Base-by-base conservation (phyloP, 2,329 filamentous ascomycete species). In the Fusarium sp. region DNA sequence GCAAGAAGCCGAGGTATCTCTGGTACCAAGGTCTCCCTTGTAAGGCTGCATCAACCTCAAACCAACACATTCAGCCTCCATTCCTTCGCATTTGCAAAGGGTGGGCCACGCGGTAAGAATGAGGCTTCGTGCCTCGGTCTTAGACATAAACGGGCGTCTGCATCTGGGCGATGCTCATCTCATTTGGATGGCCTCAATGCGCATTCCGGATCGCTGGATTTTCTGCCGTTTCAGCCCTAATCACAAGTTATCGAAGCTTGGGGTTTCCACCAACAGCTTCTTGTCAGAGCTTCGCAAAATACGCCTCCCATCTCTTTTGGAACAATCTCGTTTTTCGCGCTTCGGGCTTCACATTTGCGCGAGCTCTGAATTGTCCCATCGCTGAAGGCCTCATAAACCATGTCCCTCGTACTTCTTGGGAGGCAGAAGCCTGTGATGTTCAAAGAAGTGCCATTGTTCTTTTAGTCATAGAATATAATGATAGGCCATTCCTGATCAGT, bases 11-110 rank as follows among this genome's bases (percentile, higher is more conserved):
- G 61, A 63, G 32, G 36, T 12, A 48, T 17, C 15, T 47, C 32
- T 36, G 34, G n/a, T 44, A 24, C 50, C 32, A 51, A 39, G 62
- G 24, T 36, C 38, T 22, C 13, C 24, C 47, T 42, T 52, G 42
- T 41, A 56, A 47, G 28, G 59, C 36, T 34, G 18, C 26, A 62
- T 66, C 45, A 58, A 70, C 36, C 55, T 61, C 61, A 52, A 38
- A 66, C 48, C 39, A 65, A 44, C 32, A 65, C 24, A 65, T 47
- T 62, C 41, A 57, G 52, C 66, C 66, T 54, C 36, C 66, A 66
- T 70, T 66, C 54, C 57, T 55, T 41, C 32, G 51, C 17, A 28
- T 30, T 34, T 48, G 26, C 22, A 20, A 47, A 28, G 17, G 26
- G 41, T 59, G 34, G 54, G 41, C 39, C 22, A 20, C 11, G 20